Base-by-base conservation (phyloP, 768 basidiomycete species). In the Lentinula guzmanii region DNA sequence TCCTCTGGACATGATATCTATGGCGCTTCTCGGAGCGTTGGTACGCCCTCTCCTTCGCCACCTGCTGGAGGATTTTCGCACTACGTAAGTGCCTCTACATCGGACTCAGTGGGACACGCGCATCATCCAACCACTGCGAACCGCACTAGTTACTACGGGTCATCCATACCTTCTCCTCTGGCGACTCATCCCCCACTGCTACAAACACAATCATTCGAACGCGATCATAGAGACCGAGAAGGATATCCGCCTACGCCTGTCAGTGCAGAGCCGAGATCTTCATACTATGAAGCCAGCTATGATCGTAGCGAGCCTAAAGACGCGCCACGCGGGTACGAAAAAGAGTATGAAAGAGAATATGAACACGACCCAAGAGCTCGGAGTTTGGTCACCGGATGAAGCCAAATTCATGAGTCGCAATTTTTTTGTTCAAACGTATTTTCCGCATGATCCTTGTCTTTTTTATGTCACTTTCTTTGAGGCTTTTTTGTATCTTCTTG, bases 31-130 rank as follows among this genome's bases (percentile, higher is more conserved):
- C 70, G 59, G 33, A 78, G 61, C 56, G 72, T 71, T 45, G 67
- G 76, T 63, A 83, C 82, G 15, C 82, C 85, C 1, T 88, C 87
- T 16, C 87, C 88, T 18, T 87, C 88, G n/a, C 88, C 89, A 62
- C 13, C 55, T 16, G 55, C 37, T 31, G 55, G 39, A 4, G 58
- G 58, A 35, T 89, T 87, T 71, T 79, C 82, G 46, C 85, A 86
- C 61, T 89, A 89, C 64, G 69, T 75, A 28, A 74, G 75, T 59
- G 41, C 37, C 15, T 41, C 53, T 41, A 28, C 28, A 28, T 54
- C 53, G 34, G 53, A 54, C 35, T 54, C 53, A 16, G 37, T 35
- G 41, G 34, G 18, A 16, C 37, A 55, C 53, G 24, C 55, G 18
- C 55, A 37, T 24, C 41, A 43, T 41, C 69, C 66, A 76, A 66